Conservation (phyloP, 2,329 filamentous ascomycete species). For the Colletotrichum kahawae region DNA sequence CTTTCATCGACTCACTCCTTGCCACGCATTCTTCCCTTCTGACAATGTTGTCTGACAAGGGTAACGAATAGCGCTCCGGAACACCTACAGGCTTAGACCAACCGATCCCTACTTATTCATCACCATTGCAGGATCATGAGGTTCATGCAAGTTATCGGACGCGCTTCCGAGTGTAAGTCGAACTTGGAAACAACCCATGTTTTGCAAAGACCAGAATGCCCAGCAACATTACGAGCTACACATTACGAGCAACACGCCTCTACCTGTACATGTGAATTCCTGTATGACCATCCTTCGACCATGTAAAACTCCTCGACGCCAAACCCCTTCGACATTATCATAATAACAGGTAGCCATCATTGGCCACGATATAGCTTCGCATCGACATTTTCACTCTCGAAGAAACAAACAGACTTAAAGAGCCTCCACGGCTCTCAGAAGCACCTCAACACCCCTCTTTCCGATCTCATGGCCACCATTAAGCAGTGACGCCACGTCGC, state of each 20-base stretch:
- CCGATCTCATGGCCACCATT: slow-evolving; percentile 59
- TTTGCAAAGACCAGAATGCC: background rate
- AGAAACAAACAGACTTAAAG: slow-evolving; percentile 40
- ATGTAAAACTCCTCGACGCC: background rate
- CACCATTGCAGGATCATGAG: background rate
- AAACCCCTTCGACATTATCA: background rate
- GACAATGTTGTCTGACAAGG: background rate
- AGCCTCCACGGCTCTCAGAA: slow-evolving; percentile 64
- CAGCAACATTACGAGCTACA: background rate
- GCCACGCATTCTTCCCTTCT: background rate
- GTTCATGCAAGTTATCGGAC: background rate
- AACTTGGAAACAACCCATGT: background rate
- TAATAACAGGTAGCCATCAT: background rate
- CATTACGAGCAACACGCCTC: background rate
- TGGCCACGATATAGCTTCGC: background rate
- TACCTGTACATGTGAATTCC: background rate
- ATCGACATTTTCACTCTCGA: background rate
- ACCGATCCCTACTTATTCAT: background rate
- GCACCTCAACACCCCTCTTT: slow-evolving; percentile 60
- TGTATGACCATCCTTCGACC: background rate
- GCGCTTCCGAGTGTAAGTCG: background rate
- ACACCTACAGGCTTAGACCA: background rate
- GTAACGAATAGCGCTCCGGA: background rate
- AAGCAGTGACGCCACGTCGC: slow-evolving; percentile 82
- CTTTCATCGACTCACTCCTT: background rate